Evolutionary conservation across 2,329 filamentous ascomycete genomes (phyloP).

Genomic region (Penicillium fuscoglaucum): DNA sequence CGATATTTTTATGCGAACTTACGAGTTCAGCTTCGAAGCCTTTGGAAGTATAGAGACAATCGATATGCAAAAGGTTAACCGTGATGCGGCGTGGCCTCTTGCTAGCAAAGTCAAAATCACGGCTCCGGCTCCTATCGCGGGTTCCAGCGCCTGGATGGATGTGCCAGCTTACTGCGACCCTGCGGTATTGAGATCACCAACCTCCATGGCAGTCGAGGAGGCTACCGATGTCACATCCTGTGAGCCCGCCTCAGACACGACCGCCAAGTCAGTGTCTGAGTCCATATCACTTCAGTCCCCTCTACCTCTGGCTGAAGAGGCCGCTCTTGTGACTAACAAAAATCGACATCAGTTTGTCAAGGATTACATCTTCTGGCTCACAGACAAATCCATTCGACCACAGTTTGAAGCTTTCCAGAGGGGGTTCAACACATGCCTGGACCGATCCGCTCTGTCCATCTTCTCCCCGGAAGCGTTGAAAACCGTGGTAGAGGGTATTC

Average conservation of each 20-base stretch:
- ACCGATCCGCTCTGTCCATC: slow-evolving; percentile 68
- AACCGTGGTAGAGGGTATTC: slow-evolving; percentile 76
- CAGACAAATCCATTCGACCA: slow-evolving; percentile 70
- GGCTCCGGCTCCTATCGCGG: slow-evolving; percentile 2
- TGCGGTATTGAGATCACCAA: slow-evolving; percentile 22
- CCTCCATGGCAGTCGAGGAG: slow-evolving; percentile 26
- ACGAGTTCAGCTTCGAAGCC: slow-evolving; percentile 73
- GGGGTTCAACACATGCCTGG: slow-evolving; percentile 76
- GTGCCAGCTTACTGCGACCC: slow-evolving; percentile 23
- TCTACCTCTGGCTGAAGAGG: slow-evolving; percentile 49
- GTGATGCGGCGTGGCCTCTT: slow-evolving; percentile 40
- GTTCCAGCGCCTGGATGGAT: slow-evolving; percentile 27
- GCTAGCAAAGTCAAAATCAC: slow-evolving; percentile 9
- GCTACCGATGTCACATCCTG: slow-evolving; percentile 10
- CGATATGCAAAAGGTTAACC: slow-evolving; percentile 52
- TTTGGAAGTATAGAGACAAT: slow-evolving; percentile 57
- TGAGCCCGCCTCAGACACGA: slow-evolving; percentile 16
- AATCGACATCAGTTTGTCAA: slow-evolving; percentile 77
- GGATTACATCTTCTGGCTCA: slow-evolving; percentile 83
- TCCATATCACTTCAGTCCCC: slow-evolving; percentile 28
- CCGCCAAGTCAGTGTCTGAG: slow-evolving; percentile 26
- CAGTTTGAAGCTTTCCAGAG: slow-evolving; percentile 79
- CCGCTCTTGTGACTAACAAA: slow-evolving; percentile 73
- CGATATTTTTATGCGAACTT: slow-evolving; percentile 79
- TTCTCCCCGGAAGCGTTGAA: slow-evolving; percentile 71